These are phyloP conservation scores for Exidia glandulosa DNA, from an alignment of 768 basidiomycete species.

Conservation along the genomic window DNA sequence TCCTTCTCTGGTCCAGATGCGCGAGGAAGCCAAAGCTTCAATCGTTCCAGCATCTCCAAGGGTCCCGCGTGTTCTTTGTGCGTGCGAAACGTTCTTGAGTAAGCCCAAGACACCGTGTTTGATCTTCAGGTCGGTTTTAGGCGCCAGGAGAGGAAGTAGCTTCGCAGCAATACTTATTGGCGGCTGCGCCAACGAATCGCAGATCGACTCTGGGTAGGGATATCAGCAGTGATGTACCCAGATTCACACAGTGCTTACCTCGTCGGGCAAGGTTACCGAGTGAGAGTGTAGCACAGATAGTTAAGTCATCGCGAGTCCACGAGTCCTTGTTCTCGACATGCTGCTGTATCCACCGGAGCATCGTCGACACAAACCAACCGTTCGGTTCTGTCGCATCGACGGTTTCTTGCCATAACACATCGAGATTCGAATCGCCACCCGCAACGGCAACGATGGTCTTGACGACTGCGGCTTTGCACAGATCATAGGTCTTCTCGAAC, in stretches of 20 bases:
- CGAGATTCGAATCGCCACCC: conserved; percentile 68
- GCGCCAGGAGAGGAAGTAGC: conserved; percentile 48
- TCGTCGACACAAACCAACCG: conserved; percentile 58
- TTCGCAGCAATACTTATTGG: conserved; percentile 52
- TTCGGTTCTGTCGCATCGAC: conserved; percentile 44
- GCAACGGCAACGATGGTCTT: conserved; percentile 79
- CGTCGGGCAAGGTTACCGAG: conserved; percentile 71
- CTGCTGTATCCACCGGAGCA: conserved; percentile 65
- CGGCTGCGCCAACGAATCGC: conserved; percentile 39
- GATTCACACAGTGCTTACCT: conserved; percentile 33
- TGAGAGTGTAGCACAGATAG: conserved; percentile 69
- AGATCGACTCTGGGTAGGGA: conserved; percentile 18
- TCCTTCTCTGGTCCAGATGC: conserved; percentile 57
- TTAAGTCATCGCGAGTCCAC: conserved; percentile 53
- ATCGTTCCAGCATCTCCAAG: conserved; percentile 57
- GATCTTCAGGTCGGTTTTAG: conserved; percentile 59
- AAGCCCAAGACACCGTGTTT: conserved; percentile 85
- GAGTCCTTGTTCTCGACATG: conserved; percentile 31
- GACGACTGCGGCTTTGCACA: conserved; percentile 78
- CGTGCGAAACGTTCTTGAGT: conserved; percentile 63
- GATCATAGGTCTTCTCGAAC: conserved; percentile 63
- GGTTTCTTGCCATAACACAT: conserved; percentile 60
- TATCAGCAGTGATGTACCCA: conserved; percentile 14
- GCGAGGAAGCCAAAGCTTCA: conserved; percentile 45
- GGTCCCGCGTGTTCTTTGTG: conserved; percentile 43